These are phyloP conservation scores for Mercurialis annua DNA, from an alignment of 345 rosid genomes.

Conservation along the genomic window DNA sequence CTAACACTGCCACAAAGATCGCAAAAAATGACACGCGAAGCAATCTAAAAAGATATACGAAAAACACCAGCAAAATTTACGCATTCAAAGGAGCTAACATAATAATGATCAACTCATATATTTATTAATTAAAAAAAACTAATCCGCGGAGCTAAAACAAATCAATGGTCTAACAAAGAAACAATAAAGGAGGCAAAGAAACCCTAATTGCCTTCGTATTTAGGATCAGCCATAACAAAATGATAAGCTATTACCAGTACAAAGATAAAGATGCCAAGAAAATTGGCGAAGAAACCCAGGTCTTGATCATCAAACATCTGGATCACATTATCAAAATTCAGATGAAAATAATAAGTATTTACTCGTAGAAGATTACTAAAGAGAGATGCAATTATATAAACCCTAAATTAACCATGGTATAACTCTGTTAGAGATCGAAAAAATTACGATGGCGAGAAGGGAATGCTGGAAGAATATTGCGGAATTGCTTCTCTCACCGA, in stretches of 20 bases:
- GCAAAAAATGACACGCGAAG: too few species aligned
- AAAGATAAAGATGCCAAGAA: constrained; percentile 74
- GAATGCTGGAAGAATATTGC: too few species aligned
- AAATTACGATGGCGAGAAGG: too few species aligned
- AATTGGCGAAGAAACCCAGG: constrained; percentile 72
- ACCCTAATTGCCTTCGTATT: constrained; percentile 59
- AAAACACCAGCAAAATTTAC: not conserved
- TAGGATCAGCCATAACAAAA: constrained; percentile 77
- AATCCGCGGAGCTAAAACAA: constrained; percentile 21
- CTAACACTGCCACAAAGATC: too few species aligned
- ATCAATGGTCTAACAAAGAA: not conserved
- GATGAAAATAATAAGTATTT: too few species aligned
- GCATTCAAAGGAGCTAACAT: constrained; percentile 14
- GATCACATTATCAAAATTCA: constrained; percentile 23
- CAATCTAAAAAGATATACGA: too few species aligned
- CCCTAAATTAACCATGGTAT: too few species aligned
- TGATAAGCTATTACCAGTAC: constrained; percentile 70
- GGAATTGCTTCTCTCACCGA: too few species aligned
- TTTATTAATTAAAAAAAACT: constrained; percentile 12
- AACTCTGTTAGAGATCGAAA: too few species aligned
- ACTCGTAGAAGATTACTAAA: too few species aligned
- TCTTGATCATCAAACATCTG: constrained; percentile 87
- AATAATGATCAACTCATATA: constrained; percentile 16
- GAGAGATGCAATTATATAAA: too few species aligned
- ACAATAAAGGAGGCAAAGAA: not conserved